Percentiles rank a stretch among this genome's conserved stretches.
These are phyloP conservation scores for Microdochium nivale DNA, from an alignment of 2,329 filamentous ascomycete genomes.

Conservation along the genomic window DNA sequence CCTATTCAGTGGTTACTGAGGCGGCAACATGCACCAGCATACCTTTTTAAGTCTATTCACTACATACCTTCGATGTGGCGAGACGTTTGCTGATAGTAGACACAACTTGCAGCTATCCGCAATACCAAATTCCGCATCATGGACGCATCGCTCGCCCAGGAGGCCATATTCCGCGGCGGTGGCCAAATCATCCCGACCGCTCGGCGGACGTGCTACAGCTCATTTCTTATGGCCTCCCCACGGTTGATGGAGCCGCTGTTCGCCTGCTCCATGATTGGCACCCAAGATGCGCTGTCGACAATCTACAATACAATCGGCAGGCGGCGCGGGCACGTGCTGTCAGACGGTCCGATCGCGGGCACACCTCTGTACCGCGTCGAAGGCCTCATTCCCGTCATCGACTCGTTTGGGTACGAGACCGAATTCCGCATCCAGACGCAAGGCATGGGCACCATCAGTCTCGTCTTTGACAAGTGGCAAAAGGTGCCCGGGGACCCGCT, in stretches of 20 bases:
- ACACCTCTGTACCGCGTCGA: constrained; percentile 89
- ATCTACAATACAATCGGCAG: constrained; percentile 88
- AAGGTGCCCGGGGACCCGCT: constrained; percentile 94
- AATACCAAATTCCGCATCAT: constrained; percentile 98
- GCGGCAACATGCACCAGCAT: too few species aligned
- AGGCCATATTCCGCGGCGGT: constrained; percentile 90
- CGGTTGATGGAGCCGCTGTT: constrained; percentile 96
- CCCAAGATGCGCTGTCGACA: constrained; percentile 77
- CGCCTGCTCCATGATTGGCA: constrained; percentile 84
- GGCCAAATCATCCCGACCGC: constrained; percentile 97
- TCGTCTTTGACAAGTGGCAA: constrained; percentile 94
- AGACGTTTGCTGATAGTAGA: constrained; percentile 16
- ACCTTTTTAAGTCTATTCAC: too few species aligned
- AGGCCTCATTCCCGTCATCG: constrained; percentile 89
- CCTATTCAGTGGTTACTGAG: too few species aligned
- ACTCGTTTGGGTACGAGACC: constrained; percentile 96
- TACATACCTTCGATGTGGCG: too few species aligned
- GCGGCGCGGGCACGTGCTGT: constrained; percentile 82
- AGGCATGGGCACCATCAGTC: constrained; percentile 78
- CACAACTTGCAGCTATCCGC: constrained; percentile 62
- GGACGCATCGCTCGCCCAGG: constrained; percentile 75
- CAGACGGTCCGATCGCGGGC: constrained; percentile 89
- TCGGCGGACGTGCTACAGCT: constrained; percentile 86
- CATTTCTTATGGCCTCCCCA: constrained; percentile 93
- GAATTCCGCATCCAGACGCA: constrained; percentile 94